These are phyloP conservation scores for Pelargonium fulgidum DNA, from an alignment of 441 rosid genomes.

Conservation along the genomic window DNA sequence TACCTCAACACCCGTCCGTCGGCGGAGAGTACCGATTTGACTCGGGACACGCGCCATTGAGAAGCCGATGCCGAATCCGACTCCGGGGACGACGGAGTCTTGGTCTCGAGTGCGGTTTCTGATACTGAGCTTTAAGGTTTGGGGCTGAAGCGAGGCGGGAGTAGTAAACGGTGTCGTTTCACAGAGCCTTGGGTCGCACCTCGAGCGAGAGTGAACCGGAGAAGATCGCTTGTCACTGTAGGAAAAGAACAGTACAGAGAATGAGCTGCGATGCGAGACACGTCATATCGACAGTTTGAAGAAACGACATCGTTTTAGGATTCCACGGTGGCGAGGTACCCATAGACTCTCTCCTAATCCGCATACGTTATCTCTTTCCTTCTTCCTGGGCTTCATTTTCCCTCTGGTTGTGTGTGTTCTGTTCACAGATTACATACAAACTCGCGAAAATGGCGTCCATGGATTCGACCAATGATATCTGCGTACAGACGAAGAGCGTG, in stretches of 20 bases:
- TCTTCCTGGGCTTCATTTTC: background rate
- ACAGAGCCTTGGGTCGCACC: no score
- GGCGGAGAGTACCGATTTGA: no score
- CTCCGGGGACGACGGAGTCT: slow-evolving; percentile 25
- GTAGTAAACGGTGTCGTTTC: slow-evolving; percentile 23
- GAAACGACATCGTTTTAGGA: no score
- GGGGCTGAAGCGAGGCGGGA: slow-evolving; percentile 18
- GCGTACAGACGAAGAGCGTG: slow-evolving; percentile 5
- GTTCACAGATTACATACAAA: background rate
- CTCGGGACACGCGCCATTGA: no score
- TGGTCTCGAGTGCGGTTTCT: slow-evolving; percentile 47
- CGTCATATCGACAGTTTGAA: background rate
- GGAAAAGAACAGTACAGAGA: background rate
- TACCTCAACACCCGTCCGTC: no score
- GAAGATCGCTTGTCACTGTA: background rate
- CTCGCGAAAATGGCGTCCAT: background rate
- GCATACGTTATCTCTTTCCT: background rate
- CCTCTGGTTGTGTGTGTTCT: background rate
- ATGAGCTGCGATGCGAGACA: background rate
- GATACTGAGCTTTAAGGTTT: slow-evolving; percentile 24
- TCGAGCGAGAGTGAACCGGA: background rate
- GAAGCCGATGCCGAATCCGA: slow-evolving; percentile 5
- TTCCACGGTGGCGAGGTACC: no score
- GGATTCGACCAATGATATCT: background rate
- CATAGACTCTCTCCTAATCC: background rate